Conservation (phyloP, 2,329 filamentous ascomycete genomes). For the Calonectria honghensis region DNA sequence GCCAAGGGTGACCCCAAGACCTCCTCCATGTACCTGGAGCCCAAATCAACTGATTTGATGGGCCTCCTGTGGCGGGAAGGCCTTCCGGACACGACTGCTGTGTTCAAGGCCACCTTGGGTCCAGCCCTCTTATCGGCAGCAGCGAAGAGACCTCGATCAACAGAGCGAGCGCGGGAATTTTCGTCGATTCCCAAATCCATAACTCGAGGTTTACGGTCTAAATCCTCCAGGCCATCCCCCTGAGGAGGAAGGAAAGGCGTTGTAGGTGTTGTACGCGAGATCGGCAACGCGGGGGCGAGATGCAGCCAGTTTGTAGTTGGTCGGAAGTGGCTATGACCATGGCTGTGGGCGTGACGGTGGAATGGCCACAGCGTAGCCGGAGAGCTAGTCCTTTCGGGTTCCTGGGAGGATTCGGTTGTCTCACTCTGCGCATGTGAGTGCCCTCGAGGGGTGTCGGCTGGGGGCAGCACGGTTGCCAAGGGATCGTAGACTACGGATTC, state of each 20-base stretch:
- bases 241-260: constrained; percentile 62
- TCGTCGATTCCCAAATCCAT: constrained; percentile 65
- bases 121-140: constrained; percentile 78
- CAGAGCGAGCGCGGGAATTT: constrained; percentile 75
- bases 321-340: constrained; percentile 59
- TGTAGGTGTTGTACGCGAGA: constrained; percentile 56
- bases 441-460: constrained; percentile 52
- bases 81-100: constrained; percentile 75
- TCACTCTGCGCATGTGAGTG: constrained; percentile 54
- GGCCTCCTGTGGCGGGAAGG: constrained; percentile 67
- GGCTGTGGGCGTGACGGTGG: constrained; percentile 63
- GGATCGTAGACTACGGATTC: constrained; percentile 62
- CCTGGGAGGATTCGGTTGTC: constrained; percentile 48
- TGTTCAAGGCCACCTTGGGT: constrained; percentile 78
- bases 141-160: constrained; percentile 76
- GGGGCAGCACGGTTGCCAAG: constrained; percentile 62
- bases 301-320: constrained; percentile 61
- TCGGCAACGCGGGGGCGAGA: constrained; percentile 55
- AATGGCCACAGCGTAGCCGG: constrained; percentile 54
- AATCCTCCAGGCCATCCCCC: constrained; percentile 65
- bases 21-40: constrained; percentile 52
- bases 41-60: constrained; percentile 66
- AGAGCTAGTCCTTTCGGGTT: constrained; percentile 54
- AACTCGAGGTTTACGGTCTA: constrained; percentile 65
- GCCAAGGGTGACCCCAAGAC: constrained; percentile 62